Base-by-base conservation (phyloP, 2,329 filamentous ascomycete species). In the Fusarium xyrophilum region DNA sequence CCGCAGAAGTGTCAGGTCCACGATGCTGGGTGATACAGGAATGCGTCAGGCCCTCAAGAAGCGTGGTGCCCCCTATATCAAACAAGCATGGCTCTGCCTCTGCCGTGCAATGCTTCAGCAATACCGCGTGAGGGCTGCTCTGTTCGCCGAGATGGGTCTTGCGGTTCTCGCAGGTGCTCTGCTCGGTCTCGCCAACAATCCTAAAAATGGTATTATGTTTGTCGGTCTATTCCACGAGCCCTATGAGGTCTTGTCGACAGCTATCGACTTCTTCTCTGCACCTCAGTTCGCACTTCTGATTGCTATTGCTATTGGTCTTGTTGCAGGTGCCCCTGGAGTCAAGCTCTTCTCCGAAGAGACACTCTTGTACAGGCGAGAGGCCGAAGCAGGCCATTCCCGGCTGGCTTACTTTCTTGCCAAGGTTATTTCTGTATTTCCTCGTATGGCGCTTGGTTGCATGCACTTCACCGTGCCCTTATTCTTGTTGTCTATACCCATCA, bases 401-500 rank as follows among this genome's bases (percentile, higher is more conserved):
- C 75, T 82, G 25, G 83, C 86, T 0, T 88, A 88, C 73, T 88
- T 86, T 69, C 39, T 86, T 4, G 86, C 85, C 36, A 88, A 88
- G 73, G 79, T 84, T 4, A 5, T 86, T 0, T 82, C 82, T 0
- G 85, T 85, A 0, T 25, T 87, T 1, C 83, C 84, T 2, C 79
- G 86, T 6, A 85, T 88, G 77, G 68, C 79, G 0, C 72, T 87
- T 10, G 83, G 80, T 2, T 84, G 82, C 58, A 72, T 88, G 50
- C 86, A 88, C 73, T 88, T 88, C 74, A 82, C 84, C 2, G 82
- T 83, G 7, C 76, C 84, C 21, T 76, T 87, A 17, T 78, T 83
- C 38, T 67, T 86, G 3, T 79, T 88, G 11, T 78, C 81, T 2
- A 81, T 80, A 6, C 85, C 85, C 3, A 76, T 83, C 25, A 85